Base-by-base conservation (phyloP, 2,329 filamentous ascomycete species). In the Triangularia setosa region DNA sequence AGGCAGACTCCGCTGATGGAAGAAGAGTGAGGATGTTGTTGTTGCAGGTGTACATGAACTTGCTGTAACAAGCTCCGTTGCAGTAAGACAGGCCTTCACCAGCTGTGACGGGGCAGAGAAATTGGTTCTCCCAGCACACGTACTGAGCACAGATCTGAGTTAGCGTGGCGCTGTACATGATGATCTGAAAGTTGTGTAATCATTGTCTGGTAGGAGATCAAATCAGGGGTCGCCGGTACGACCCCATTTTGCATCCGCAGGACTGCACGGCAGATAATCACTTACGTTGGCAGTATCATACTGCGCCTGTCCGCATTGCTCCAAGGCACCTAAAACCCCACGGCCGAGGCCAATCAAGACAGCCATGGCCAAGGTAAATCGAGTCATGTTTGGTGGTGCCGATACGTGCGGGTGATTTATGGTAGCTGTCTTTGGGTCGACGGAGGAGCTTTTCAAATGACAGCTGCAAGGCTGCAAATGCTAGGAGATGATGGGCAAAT, bases 1-100 rank as follows among this genome's bases (percentile, higher is more conserved):
- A 74, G 12, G 70, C 66, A 1, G 68, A 67, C 12, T 69, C 60
- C 3, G 71, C 64, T 9, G 65, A 33, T 1, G 71, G 68, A 11
- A 73, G 72, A 52, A 70, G 69, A 1, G 64, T 24, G 11, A 75
- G 63, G 35, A 65, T 68, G 53, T 69, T 71, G 65, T 69, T 68
- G 63, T 63, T 66, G 69, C 74, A 75, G 2, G 69, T 69, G 70
- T 75, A 75, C 71, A 74, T 72, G 70, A 73, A 76, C 60, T 68
- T 72, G 71, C 70, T 73, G 72, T 74, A 77, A 72, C 75, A 77
- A 55, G 74, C 73, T 53, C 73, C 73, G 59, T 67, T 69, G 71
- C 75, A 77, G 68, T 71, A 71, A 14, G 72, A 72, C 11, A 76
- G 72, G 8, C 71, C 68, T 68, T 77, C 75, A 62, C 75, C 75